These are phyloP conservation scores for Metschnikowia anglica DNA, from an alignment of 805 yeast species.

Conservation along the genomic window DNA sequence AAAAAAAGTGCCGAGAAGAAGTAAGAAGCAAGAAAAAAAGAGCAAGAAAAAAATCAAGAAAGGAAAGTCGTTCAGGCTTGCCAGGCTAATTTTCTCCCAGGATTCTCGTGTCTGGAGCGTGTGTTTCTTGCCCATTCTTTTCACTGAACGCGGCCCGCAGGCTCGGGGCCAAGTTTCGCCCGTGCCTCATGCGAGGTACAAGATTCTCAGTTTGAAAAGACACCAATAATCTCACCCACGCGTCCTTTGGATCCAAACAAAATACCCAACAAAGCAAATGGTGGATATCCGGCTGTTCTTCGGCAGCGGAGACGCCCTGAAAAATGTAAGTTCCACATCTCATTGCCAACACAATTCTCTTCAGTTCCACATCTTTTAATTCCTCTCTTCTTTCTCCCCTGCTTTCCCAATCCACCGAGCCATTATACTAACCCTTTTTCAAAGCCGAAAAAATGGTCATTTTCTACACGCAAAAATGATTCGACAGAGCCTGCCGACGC, in stretches of 20 bases:
- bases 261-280: constrained; percentile 4
- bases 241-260: neutral
- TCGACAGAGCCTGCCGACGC: neutral
- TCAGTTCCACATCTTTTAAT: neutral
- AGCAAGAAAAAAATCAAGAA: too few species aligned
- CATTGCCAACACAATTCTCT: neutral
- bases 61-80: too few species aligned
- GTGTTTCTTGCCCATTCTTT: too few species aligned
- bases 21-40: too few species aligned
- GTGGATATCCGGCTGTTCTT: constrained; percentile 24
- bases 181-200: too few species aligned
- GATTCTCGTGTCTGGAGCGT: too few species aligned
- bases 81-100: too few species aligned
- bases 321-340: constrained; percentile 9
- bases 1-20: too few species aligned
- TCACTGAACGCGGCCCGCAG: too few species aligned
- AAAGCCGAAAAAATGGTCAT: constrained; percentile 8
- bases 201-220: too few species aligned
- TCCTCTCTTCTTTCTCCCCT: neutral
- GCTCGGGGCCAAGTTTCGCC: too few species aligned
- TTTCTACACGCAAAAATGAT: constrained; percentile 3
- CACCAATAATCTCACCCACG: too few species aligned
- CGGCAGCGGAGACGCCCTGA: constrained; percentile 10
- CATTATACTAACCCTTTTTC: constrained; percentile 1
- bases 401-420: neutral